Percentiles rank a stretch among this genome's conserved stretches.
phyloP scores from a whole-genome alignment of 2,329 filamentous ascomycete genomes.

The Rhynchosporium graminicola region DNA sequence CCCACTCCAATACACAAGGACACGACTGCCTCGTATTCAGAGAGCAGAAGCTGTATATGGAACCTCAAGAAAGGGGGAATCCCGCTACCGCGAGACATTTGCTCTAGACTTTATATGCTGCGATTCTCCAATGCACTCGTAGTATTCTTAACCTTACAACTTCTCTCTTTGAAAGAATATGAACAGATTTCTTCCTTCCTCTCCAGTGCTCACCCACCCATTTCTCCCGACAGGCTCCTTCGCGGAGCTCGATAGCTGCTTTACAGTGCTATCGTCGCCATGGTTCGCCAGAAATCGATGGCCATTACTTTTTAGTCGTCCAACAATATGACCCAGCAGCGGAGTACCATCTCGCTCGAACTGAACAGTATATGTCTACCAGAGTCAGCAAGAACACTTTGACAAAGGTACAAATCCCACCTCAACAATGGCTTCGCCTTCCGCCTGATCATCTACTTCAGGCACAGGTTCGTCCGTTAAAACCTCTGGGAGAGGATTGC shows the following conservation, averaged over 20 bases:
- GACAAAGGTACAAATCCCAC: conserved; percentile 40
- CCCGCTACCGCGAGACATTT: no score
- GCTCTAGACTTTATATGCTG: no score
- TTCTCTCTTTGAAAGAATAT: conserved; percentile 29
- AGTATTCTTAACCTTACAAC: conserved; percentile 19
- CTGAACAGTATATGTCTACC: conserved; percentile 62
- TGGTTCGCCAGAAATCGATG: conserved; percentile 59
- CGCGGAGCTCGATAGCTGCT: conserved; percentile 45
- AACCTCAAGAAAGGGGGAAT: no score
- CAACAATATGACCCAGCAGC: conserved; percentile 51
- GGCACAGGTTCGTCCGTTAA: conserved; percentile 46
- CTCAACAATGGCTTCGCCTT: conserved; percentile 55
- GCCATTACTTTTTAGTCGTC: conserved; percentile 48
- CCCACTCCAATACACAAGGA: no score
- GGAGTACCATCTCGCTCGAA: conserved; percentile 54
- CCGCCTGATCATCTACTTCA: conserved; percentile 44
- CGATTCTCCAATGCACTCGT: neutral
- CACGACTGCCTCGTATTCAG: no score
- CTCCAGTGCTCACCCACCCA: conserved; percentile 46
- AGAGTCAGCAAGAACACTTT: conserved; percentile 9
- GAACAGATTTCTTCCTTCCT: conserved; percentile 45
- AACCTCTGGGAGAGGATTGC: conserved; percentile 48
- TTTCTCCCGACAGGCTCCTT: conserved; percentile 51
- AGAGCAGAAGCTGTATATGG: no score
- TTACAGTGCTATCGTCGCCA: conserved; percentile 51